Conservation (phyloP, 306 rosid species). For the Gynostemma pentaphyllum region DNA sequence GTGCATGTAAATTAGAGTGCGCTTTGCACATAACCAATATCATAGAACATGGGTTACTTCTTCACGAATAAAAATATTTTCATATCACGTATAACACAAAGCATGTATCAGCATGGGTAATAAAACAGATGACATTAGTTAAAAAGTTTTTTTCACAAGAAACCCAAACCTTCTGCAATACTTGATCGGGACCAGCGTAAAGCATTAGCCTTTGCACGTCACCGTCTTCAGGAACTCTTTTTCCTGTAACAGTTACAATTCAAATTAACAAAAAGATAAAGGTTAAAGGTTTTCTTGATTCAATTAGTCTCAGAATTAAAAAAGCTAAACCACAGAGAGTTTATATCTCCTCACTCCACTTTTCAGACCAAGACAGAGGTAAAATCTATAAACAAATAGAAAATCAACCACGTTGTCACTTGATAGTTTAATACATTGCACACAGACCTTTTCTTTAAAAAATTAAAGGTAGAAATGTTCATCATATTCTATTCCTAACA, state of each 20-base stretch:
- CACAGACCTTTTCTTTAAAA: background rate
- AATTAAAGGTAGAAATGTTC: background rate
- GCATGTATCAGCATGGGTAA: background rate
- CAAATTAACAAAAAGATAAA: conserved; percentile 12
- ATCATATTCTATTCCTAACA: too few relatives aligned
- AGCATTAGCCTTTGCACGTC: conserved; percentile 49
- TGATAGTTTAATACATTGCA: background rate
- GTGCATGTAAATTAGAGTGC: background rate
- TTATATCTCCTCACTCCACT: background rate
- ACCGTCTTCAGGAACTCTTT: conserved; percentile 54
- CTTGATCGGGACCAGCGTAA: conserved; percentile 63
- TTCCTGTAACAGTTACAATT: conserved; percentile 35
- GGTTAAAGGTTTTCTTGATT: background rate
- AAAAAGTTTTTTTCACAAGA: background rate
- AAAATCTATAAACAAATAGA: background rate
- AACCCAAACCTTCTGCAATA: conserved; percentile 57
- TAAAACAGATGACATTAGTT: background rate
- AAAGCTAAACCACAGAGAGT: background rate
- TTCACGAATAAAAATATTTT: background rate
- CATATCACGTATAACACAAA: background rate
- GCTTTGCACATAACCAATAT: background rate
- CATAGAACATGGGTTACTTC: background rate
- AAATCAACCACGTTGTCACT: background rate
- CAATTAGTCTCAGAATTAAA: background rate
- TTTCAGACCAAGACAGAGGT: background rate